These are phyloP conservation scores for Barnettozyma botsteinii DNA, from an alignment of 805 yeast genomes.

Conservation along the genomic window DNA sequence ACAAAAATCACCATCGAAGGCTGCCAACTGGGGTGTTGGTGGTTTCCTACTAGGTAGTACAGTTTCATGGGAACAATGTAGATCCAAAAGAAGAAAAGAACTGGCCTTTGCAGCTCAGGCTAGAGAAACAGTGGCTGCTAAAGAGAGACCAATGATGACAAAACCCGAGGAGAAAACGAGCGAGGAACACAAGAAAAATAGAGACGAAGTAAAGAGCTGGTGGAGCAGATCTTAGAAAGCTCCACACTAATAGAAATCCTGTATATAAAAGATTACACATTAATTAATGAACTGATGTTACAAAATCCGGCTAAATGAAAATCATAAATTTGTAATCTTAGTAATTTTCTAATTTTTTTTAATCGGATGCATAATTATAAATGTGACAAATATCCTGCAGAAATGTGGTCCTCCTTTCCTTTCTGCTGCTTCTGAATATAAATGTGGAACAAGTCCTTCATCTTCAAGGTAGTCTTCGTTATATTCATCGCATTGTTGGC, in stretches of 20 bases:
- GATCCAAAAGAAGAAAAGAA: conserved; percentile 61
- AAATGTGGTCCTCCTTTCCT: not conserved
- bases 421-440: not conserved
- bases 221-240: conserved; percentile 18
- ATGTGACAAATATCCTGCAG: not conserved
- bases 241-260: too few species aligned
- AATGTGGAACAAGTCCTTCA: conserved; percentile 1
- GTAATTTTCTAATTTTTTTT: conserved; percentile 2
- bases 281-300: not conserved
- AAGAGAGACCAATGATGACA: conserved; percentile 33
- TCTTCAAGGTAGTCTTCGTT: conserved; percentile 7
- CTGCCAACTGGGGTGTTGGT: conserved; percentile 78
- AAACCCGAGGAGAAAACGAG: conserved; percentile 21
- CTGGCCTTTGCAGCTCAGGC: conserved; percentile 66
- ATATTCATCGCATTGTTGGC: conserved; percentile 16
- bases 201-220: conserved; percentile 25
- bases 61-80: conserved; percentile 91
- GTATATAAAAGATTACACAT: too few species aligned
- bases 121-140: conserved; percentile 39
- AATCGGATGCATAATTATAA: too few species aligned
- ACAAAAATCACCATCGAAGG: conserved; percentile 54
- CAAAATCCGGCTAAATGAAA: not conserved
- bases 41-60: conserved; percentile 76
- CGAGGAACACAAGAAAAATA: conserved; percentile 22
- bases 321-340: conserved; percentile 8